Conservation (phyloP, 2,329 filamentous ascomycete genomes). For the Aspergillus terreus region DNA sequence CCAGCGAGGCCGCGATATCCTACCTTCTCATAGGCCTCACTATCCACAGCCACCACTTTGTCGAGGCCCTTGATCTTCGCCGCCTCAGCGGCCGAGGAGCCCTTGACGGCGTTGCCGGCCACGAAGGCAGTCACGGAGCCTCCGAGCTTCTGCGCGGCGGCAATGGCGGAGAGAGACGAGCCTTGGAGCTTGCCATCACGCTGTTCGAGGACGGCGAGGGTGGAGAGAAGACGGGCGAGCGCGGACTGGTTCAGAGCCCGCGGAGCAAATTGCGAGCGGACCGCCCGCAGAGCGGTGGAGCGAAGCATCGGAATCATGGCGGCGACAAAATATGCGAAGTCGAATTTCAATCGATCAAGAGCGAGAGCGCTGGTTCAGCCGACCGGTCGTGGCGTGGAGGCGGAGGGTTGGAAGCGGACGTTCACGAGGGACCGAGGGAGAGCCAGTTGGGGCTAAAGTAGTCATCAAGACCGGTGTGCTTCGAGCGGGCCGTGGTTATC, state of each 20-base stretch:
- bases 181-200: conserved; percentile 80
- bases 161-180: conserved; percentile 78
- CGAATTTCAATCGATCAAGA: neutral
- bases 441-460: neutral
- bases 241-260: conserved; percentile 48
- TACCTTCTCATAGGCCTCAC: conserved; percentile 87
- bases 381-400: conserved; percentile 3
- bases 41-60: conserved; percentile 87
- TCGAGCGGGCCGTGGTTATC: conserved; percentile 27
- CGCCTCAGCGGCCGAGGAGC: conserved; percentile 70
- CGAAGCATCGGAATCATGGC: conserved; percentile 34
- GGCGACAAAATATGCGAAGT: conserved; percentile 5
- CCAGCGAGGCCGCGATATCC: neutral
- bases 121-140: conserved; percentile 83
- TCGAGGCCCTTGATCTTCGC: conserved; percentile 87
- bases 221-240: conserved; percentile 71
- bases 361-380: neutral
- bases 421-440: conserved; percentile 1
- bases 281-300: conserved; percentile 40
- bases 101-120: conserved; percentile 73
- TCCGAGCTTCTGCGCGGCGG: conserved; percentile 81
- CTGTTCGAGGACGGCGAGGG: conserved; percentile 89
- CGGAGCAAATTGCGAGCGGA: conserved; percentile 45
- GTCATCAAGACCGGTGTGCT: neutral
- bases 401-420: neutral